Percentiles rank a stretch among this genome's conserved stretches.
These are phyloP conservation scores for Carpinus viminea DNA, from an alignment of 306 rosid species.

Conservation along the genomic window DNA sequence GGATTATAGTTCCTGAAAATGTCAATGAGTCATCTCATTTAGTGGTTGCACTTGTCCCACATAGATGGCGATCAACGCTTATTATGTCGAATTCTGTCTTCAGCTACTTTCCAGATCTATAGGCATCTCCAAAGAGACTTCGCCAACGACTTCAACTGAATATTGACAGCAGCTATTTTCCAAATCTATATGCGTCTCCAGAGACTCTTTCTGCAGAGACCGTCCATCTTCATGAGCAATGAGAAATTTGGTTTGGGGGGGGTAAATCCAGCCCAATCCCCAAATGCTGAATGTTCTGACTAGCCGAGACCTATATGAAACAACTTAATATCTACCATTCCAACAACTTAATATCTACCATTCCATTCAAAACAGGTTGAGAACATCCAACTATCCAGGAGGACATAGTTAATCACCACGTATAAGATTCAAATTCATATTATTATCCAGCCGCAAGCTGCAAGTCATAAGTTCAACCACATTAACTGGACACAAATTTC, in stretches of 20 bases:
- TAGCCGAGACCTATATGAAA: background rate
- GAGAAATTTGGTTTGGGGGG: background rate
- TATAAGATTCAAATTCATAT: conserved; percentile 17
- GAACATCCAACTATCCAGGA: background rate
- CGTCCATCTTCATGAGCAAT: background rate
- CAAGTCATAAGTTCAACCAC: conserved; percentile 20
- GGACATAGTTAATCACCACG: background rate
- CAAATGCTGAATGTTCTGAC: background rate
- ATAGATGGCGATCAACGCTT: no score
- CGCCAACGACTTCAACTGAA: no score
- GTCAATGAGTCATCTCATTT: no score
- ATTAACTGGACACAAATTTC: conserved; percentile 20
- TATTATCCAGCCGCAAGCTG: conserved; percentile 30
- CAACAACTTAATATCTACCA: background rate
- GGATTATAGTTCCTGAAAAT: no score
- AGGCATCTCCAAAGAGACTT: no score
- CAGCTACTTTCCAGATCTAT: no score
- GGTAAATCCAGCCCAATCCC: no score
- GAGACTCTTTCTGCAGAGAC: background rate
- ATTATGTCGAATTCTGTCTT: no score
- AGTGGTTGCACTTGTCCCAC: no score
- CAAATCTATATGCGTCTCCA: no score
- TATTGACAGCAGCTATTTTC: no score
- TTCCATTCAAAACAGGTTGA: background rate
- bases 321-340: background rate